Conservation (phyloP, 495 filamentous ascomycete genomes). For the Daldinia bambusicola region DNA sequence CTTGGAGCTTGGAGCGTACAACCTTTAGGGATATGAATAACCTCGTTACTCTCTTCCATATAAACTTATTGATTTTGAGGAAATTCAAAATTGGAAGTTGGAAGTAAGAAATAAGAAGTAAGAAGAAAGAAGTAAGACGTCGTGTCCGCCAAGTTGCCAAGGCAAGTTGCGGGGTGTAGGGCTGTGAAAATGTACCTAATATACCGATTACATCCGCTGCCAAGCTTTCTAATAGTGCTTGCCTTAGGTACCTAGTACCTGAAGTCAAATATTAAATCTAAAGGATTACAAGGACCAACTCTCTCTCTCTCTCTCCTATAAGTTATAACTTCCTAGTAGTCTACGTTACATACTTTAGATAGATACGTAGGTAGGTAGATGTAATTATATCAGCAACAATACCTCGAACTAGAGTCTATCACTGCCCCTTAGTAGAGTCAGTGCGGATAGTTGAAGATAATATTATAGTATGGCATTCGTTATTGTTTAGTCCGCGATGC, state of each 20-base stretch:
- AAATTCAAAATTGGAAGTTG: neutral
- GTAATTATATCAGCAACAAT: neutral
- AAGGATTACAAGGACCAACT: neutral
- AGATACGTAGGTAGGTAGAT: too few species aligned
- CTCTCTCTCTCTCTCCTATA: too few species aligned
- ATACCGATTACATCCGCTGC: constrained; percentile 1
- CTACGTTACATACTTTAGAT: too few species aligned
- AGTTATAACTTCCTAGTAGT: too few species aligned
- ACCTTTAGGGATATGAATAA: neutral
- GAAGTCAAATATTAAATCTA: neutral
- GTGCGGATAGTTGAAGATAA: too few species aligned
- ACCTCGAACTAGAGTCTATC: neutral
- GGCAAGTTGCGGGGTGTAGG: constrained; percentile 2
- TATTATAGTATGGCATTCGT: neutral
- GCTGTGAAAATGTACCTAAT: neutral
- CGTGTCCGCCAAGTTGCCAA: neutral
- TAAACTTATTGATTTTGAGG: neutral
- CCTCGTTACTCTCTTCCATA: neutral
- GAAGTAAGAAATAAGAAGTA: too few species aligned
- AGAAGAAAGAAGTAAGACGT: too few species aligned
- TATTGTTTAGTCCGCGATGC: too few species aligned
- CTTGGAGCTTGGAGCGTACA: neutral
- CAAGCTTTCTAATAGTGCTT: constrained; percentile 3
- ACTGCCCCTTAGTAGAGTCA: neutral
- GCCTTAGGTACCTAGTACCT: too few species aligned